phyloP scores from a whole-genome alignment of 306 rosid genomes.

The Hippophae tibetana region DNA sequence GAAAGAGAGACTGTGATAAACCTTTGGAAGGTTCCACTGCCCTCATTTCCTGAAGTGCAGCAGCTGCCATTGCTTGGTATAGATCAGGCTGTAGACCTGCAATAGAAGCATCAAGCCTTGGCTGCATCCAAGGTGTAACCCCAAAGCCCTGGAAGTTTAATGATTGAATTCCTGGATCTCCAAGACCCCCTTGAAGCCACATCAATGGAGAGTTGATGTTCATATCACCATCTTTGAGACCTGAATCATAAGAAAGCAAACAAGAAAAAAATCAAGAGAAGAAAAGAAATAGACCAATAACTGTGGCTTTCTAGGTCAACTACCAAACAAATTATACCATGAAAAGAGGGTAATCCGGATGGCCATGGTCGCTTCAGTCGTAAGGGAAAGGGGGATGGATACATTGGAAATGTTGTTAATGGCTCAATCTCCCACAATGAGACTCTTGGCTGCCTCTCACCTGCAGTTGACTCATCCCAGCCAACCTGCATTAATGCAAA shows the following conservation, averaged over 20 bases:
- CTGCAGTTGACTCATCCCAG: conserved; percentile 99
- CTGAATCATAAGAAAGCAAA: conserved; percentile 26
- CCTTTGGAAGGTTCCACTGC: conserved; percentile 59
- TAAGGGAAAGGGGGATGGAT: conserved; percentile 86
- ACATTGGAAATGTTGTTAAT: conserved; percentile 92
- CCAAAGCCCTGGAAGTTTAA: conserved; percentile 73
- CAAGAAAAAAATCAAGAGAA: conserved; percentile 1
- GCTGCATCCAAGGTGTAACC: conserved; percentile 86
- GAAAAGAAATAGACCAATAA: not conserved
- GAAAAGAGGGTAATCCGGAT: conserved; percentile 72
- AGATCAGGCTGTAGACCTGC: conserved; percentile 69
- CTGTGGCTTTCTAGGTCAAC: not conserved
- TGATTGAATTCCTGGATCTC: conserved; percentile 75
- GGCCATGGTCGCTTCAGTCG: conserved; percentile 97
- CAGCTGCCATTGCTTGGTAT: conserved; percentile 89
- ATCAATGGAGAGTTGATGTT: conserved; percentile 64
- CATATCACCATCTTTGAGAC: conserved; percentile 76
- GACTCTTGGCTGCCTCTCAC: conserved; percentile 95
- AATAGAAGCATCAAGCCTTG: conserved; percentile 70
- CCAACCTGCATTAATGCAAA: conserved; percentile 63
- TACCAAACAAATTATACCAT: conserved; percentile 37
- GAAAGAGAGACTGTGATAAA: conserved; percentile 51
- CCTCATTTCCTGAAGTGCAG: conserved; percentile 91
- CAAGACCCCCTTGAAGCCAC: conserved; percentile 73
- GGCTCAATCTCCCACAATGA: conserved; percentile 98